These are phyloP conservation scores for Pezicula carpinea DNA, from an alignment of 2,329 filamentous ascomycete species.

Conservation along the genomic window DNA sequence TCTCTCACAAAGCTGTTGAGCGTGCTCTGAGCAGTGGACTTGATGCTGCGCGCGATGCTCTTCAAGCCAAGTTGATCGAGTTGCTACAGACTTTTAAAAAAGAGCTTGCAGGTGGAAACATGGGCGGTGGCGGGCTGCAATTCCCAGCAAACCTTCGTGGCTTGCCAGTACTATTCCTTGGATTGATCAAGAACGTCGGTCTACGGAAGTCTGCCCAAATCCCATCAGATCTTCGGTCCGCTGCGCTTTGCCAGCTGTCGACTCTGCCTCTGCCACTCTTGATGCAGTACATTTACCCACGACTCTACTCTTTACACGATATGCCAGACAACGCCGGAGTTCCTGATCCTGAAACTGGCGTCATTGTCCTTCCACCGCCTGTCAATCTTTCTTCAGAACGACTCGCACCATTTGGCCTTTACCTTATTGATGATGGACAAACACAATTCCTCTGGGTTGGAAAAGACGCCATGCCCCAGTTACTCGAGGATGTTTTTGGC, in stretches of 20 bases:
- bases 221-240: slow-evolving; percentile 87
- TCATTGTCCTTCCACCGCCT: slow-evolving; percentile 81
- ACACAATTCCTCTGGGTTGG: slow-evolving; percentile 98
- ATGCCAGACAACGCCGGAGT: slow-evolving; percentile 93
- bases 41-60: slow-evolving; percentile 83
- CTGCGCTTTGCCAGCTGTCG: slow-evolving; percentile 88
- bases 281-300: slow-evolving; percentile 88
- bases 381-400: slow-evolving; percentile 85
- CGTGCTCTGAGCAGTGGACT: slow-evolving; percentile 78
- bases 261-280: slow-evolving; percentile 85
- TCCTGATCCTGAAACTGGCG: slow-evolving; percentile 78
- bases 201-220: slow-evolving; percentile 91
- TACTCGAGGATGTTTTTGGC: slow-evolving; percentile 87
- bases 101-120: slow-evolving; percentile 91
- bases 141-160: slow-evolving; percentile 90
- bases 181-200: slow-evolving; percentile 93
- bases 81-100: slow-evolving; percentile 94
- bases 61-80: slow-evolving; percentile 89
- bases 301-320: slow-evolving; percentile 83
- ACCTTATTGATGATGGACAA: slow-evolving; percentile 94
- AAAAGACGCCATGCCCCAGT: slow-evolving; percentile 83
- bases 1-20: slow-evolving; percentile 97
- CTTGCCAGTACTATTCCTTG: slow-evolving; percentile 85
- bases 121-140: slow-evolving; percentile 86
- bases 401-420: slow-evolving; percentile 84